These are phyloP conservation scores for Logfia minima DNA, from an alignment of 129 eudicot genomes.

Conservation along the genomic window DNA sequence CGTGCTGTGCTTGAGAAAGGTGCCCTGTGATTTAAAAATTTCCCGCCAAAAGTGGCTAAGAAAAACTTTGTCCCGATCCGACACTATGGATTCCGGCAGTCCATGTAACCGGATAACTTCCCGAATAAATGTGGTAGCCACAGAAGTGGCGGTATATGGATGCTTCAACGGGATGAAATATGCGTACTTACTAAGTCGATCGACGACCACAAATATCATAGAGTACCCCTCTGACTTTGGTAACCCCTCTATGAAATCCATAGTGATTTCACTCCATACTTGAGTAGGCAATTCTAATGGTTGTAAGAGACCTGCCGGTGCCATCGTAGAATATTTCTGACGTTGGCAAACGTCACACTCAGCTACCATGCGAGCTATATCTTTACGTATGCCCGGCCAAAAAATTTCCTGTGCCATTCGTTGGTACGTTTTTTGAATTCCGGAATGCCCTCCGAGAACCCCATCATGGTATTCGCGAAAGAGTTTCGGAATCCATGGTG, in stretches of 20 bases:
- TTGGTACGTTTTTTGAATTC: too few relatives aligned
- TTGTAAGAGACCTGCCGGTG: background rate
- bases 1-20: background rate
- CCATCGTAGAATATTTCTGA: background rate
- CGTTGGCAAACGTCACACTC: constrained; percentile 1
- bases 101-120: background rate
- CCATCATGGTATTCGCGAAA: too few relatives aligned
- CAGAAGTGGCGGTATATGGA: background rate
- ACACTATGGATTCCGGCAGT: background rate
- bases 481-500: too few relatives aligned
- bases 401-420: too few relatives aligned
- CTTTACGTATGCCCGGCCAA: too few relatives aligned
- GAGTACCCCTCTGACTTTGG: background rate
- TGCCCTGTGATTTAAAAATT: background rate
- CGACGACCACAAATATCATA: background rate
- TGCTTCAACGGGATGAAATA: background rate
- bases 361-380: background rate
- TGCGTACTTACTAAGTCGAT: background rate
- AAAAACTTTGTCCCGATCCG: background rate
- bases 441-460: too few relatives aligned
- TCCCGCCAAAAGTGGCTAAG: background rate
- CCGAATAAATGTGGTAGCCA: background rate
- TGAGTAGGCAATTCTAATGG: background rate
- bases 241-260: too few relatives aligned
- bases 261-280: too few relatives aligned